Evolutionary conservation across 305 asterid species (phyloP), one percentile per base, ranked within the genome.

Genomic region (Rubia occidens): DNA sequence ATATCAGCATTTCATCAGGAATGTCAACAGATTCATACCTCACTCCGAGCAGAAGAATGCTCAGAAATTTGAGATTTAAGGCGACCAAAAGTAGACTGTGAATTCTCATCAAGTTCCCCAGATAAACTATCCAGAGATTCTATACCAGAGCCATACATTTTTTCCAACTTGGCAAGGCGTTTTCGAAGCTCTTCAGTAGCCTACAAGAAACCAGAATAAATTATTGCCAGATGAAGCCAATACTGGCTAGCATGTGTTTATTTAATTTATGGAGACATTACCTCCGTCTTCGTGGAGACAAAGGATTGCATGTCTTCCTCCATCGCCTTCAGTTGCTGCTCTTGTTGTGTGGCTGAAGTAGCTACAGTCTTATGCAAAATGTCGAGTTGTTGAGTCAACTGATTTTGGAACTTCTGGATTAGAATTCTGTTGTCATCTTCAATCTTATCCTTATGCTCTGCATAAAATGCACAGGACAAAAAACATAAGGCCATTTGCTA

Each of bases 241-340:
- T 42, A 68, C 51, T 55, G 39, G 63, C 39, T 60, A 47, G 67
- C 59, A 45, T 71, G 17, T 49, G 42, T 20, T n/a, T 32, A 60
- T 37, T 51, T 37, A 51, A 47, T 64, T 35, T 29, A 8, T 37
- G 49, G 51, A 17, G 47, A 45, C 15, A 62, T 6, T 86, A 95
- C 99, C 96, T 89, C 81, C 39, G 84, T 85, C 88, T 95, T 95
- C 49, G 92, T 87, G 72, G 96, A 82, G 75, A 95, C 95, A 76
- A 95, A 95, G 68, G 88, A 87, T 78, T 89, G 90, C 99, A 95
- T 91, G 77, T 95, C 97, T 84, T 91, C 95, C 85, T 95, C 95
- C 96, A 95, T 89, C 76, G 79, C 95, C 79, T 87, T 88, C 64
- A 95, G 83, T 72, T 88, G 96, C 71, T 83, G 83, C 73, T 95